Conservation (phyloP, 345 rosid species). For the Cochlearia excelsa region DNA sequence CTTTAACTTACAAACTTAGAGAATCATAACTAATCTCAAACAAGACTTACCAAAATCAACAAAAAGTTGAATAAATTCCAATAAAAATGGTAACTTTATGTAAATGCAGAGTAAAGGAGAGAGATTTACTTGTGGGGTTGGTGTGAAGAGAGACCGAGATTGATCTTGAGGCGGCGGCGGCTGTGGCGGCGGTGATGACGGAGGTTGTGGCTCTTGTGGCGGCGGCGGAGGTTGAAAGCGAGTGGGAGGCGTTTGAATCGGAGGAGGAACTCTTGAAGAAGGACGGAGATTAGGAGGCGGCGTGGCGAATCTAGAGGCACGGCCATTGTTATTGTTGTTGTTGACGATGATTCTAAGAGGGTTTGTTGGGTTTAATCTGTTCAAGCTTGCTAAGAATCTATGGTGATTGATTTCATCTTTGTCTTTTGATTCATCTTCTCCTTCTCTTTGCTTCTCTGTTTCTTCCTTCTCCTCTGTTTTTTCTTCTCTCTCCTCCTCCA, state of each 20-base stretch:
- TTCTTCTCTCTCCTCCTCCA: constrained; percentile 41
- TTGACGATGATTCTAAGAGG: constrained; percentile 65
- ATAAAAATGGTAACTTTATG: not conserved
- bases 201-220: constrained; percentile 24
- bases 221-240: constrained; percentile 14
- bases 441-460: constrained; percentile 30
- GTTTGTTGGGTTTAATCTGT: constrained; percentile 68
- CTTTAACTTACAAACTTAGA: constrained; percentile 4
- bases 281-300: constrained; percentile 42
- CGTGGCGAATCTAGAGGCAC: constrained; percentile 46
- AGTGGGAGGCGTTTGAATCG: constrained; percentile 25
- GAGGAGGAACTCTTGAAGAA: constrained; percentile 23
- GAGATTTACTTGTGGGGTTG: constrained; percentile 68
- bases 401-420: constrained; percentile 33
- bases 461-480: constrained; percentile 29
- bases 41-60: not conserved
- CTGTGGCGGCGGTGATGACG: constrained; percentile 2
- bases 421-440: constrained; percentile 41
- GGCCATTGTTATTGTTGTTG: constrained; percentile 37
- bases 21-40: constrained; percentile 1
- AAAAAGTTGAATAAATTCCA: not conserved
- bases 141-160: constrained; percentile 79
- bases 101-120: not conserved
- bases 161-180: constrained; percentile 37
- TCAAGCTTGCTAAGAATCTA: constrained; percentile 52